Conservation (phyloP, 257 asterid genomes). For the Solanum bulbocastanum region DNA sequence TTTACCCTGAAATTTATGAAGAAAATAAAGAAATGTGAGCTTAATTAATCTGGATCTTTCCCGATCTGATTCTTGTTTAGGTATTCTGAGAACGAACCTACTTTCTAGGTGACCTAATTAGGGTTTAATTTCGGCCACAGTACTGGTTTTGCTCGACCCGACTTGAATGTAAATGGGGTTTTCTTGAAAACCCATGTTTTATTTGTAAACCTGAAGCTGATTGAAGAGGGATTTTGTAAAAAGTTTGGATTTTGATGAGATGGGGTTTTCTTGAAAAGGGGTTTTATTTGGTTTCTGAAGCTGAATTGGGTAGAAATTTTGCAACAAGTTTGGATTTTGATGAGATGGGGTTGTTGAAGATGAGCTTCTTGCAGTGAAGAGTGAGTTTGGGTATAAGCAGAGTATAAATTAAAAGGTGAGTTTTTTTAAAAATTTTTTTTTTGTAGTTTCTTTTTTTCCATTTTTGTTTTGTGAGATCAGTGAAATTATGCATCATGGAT, state of each 20-base stretch:
- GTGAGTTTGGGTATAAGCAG: neutral
- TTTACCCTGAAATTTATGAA: neutral
- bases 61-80: neutral
- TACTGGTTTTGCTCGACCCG: neutral
- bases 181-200: neutral
- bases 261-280: neutral
- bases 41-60: neutral
- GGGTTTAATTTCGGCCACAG: neutral
- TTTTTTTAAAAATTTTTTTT: too few relatives aligned
- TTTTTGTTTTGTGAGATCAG: neutral
- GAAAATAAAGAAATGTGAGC: neutral
- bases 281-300: neutral
- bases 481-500: neutral
- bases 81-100: neutral
- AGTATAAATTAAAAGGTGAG: neutral
- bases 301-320: neutral
- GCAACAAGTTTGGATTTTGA: neutral
- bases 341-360: neutral
- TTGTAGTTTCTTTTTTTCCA: neutral
- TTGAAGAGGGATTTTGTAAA: neutral
- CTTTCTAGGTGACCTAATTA: neutral
- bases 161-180: neutral
- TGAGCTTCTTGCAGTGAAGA: neutral
- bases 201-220: neutral
- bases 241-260: neutral